Percentiles rank a stretch among this genome's conserved stretches.
Evolutionary conservation across 2,329 filamentous ascomycete species (phyloP).

Genomic region (Aspergillus fumigatiaffinis): DNA sequence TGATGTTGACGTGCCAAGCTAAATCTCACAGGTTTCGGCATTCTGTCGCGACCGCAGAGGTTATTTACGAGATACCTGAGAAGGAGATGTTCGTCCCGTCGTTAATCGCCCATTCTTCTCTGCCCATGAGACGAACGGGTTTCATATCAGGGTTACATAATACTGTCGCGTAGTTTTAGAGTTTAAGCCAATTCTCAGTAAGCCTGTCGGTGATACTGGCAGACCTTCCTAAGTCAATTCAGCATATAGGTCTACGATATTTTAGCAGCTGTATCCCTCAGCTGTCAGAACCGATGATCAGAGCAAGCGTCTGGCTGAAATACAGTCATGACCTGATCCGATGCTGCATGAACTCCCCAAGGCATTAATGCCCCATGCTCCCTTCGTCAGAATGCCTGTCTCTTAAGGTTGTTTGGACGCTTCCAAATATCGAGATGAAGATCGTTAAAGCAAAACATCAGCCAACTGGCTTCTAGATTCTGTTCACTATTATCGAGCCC

Average conservation of each 20-base stretch:
- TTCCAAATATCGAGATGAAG: too few relatives aligned
- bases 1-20: conserved; percentile 38
- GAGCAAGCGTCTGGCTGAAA: not conserved
- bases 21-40: conserved; percentile 41
- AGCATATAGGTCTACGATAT: not conserved
- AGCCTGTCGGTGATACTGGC: not conserved
- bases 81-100: conserved; percentile 40
- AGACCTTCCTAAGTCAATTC: not conserved
- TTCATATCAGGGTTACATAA: conserved; percentile 49
- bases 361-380: too few relatives aligned
- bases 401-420: too few relatives aligned
- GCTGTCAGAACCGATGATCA: not conserved
- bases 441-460: too few relatives aligned
- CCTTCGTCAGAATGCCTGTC: not conserved
- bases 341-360: not conserved
- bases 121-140: conserved; percentile 44
- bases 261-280: too few relatives aligned
- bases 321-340: not conserved
- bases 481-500: too few relatives aligned
- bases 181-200: not conserved
- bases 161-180: not conserved
- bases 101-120: conserved; percentile 49
- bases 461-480: too few relatives aligned
- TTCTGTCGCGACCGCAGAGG: conserved; percentile 44
- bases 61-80: conserved; percentile 34